These are phyloP conservation scores for Blastomyces silverae DNA, from an alignment of 2,329 filamentous ascomycete species.

Conservation along the genomic window DNA sequence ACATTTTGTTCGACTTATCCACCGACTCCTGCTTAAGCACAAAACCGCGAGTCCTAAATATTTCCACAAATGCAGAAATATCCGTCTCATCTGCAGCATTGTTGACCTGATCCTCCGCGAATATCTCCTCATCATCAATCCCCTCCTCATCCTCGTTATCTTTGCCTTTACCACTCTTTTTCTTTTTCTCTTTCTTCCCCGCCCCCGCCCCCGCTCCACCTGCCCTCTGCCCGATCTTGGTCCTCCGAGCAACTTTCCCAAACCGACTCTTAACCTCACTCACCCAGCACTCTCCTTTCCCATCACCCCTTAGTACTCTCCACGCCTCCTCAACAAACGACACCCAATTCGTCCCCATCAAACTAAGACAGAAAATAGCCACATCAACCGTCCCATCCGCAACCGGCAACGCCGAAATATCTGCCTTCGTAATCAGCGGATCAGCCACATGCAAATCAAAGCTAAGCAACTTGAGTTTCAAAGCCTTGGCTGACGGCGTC, in stretches of 20 bases:
- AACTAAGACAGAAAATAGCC: constrained; percentile 86
- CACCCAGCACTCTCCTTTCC: constrained; percentile 78
- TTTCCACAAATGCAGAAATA: constrained; percentile 77
- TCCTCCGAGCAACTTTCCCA: constrained; percentile 50
- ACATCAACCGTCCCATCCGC: constrained; percentile 70
- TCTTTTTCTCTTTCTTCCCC: constrained; percentile 39
- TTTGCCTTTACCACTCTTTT: constrained; percentile 41
- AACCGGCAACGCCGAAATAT: constrained; percentile 78
- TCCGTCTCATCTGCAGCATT: constrained; percentile 70
- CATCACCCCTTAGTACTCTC: constrained; percentile 83
- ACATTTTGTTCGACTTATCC: constrained; percentile 93
- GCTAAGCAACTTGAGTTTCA: constrained; percentile 69
- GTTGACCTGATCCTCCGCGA: constrained; percentile 49
- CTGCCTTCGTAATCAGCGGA: constrained; percentile 73
- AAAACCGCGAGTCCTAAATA: constrained; percentile 73
- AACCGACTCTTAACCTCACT: constrained; percentile 96
- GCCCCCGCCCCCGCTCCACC: constrained; percentile 47
- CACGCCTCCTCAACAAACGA: constrained; percentile 95
- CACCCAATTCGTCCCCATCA: constrained; percentile 99
- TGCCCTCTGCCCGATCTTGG: constrained; percentile 37
- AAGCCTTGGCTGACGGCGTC: constrained; percentile 51
- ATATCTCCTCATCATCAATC: constrained; percentile 54
- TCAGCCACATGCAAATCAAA: constrained; percentile 79
- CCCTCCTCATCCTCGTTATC: constrained; percentile 48
- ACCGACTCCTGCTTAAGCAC: constrained; percentile 66